Conservation (phyloP, 2,329 filamentous ascomycete genomes). For the Lecanicillium sp. region DNA sequence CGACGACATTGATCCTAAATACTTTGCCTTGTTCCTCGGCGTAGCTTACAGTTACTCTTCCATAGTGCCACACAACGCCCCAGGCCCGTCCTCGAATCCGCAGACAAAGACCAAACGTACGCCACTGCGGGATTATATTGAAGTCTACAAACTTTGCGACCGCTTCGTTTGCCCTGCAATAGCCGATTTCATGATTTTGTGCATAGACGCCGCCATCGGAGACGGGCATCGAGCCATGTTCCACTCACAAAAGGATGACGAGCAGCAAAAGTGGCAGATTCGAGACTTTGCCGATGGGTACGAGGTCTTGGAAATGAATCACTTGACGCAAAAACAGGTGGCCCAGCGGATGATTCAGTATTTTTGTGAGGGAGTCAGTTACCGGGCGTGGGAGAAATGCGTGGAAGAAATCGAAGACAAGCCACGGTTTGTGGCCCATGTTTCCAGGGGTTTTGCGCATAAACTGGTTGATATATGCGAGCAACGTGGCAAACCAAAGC, state of each 20-base stretch:
- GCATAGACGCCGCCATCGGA: constrained; percentile 20
- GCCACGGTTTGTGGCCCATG: constrained; percentile 21
- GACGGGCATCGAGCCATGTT: constrained; percentile 25
- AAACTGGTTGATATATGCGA: constrained; percentile 18
- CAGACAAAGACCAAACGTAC: constrained; percentile 18
- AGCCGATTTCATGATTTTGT: constrained; percentile 20
- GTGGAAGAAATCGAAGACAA: constrained; percentile 18
- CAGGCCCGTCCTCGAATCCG: constrained; percentile 16
- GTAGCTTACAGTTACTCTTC: constrained; percentile 25
- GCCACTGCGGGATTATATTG: constrained; percentile 23
- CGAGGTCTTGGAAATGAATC: constrained; percentile 19
- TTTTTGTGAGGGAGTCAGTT: constrained; percentile 24
- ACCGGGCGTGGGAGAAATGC: constrained; percentile 16
- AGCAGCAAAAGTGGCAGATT: constrained; percentile 21
- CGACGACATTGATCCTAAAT: constrained; percentile 24
- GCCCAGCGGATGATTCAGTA: constrained; percentile 19
- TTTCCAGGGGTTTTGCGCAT: constrained; percentile 22
- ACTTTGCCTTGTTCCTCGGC: constrained; percentile 25
- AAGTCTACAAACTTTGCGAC: constrained; percentile 29
- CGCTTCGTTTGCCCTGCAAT: constrained; percentile 24
- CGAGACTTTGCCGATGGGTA: constrained; percentile 26
- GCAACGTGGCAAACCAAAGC: constrained; percentile 16
- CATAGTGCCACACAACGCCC: constrained; percentile 21
- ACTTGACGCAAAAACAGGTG: constrained; percentile 17
- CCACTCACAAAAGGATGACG: constrained; percentile 17